Evolutionary conservation across 306 rosid species (phyloP), one percentile per base, ranked within the genome.

Genomic region (Sphenostylis stenocarpa): DNA sequence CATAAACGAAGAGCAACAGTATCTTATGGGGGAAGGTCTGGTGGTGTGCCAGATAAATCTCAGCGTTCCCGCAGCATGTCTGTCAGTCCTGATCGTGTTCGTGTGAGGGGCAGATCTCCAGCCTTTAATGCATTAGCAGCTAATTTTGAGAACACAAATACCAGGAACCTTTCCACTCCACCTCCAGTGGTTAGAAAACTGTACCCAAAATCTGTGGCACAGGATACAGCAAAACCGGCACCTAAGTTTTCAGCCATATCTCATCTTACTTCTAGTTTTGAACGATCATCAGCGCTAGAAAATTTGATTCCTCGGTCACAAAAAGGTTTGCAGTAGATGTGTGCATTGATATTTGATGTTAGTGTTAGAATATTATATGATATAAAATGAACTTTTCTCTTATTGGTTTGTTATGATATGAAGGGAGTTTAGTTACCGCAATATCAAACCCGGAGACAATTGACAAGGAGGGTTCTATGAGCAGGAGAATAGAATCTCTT

Each of bases 31-130:
- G 99, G 96, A 70, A 87, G 98, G 84, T 91, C 97, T 15, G 76
- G 93, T 45, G 80, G 91, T 43, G 85, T 75, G 70, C 97, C 98
- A 11, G 98, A 92, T 19, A 89, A 93, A 76, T 82, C 97, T 41
- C 98, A 89, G 86, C 97, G 98, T 58, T 91, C 98, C 17, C 91
- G 99, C 72, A 96, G 99, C 82, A 87, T 96, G 89, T 96, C 97
- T 43, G 93, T 88, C 47, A 91, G 96, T 73, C 91, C 99, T 33
- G 99, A 96, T 45, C 96, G 96, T 69, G 93, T 83, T 38, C 97
- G 99, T 72, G 98, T 87, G 67, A 85, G 99, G 84, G 99, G 99
- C 17, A 90, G 99, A 78, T 96, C 99, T 82, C 99, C 99, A 45
- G 98, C 99, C 81, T 96, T 96, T 77, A 96, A 88, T 80, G 94